These are phyloP conservation scores for Colletotrichum lindemuthianum DNA, from an alignment of 2,329 filamentous ascomycete species.

Conservation along the genomic window DNA sequence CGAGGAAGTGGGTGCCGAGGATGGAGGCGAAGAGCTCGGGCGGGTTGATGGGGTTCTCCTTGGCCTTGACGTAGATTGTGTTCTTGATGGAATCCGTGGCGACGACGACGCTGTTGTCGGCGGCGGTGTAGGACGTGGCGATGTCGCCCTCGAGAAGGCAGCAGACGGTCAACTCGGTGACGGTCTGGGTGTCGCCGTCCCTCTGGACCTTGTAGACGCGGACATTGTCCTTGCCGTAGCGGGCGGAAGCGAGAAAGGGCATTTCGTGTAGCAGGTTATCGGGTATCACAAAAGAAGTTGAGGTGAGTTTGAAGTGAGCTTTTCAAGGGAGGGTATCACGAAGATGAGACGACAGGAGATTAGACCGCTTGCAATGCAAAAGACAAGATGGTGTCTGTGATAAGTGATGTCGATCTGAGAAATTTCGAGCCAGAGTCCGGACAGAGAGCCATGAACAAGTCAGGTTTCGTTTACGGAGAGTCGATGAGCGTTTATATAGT, in stretches of 20 bases:
- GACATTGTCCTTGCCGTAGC: conserved; percentile 97
- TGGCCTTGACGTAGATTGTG: conserved; percentile 93
- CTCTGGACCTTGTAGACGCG: conserved; percentile 94
- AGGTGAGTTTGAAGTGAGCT: not conserved
- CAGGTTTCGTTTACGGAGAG: not conserved
- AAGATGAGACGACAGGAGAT: conserved; percentile 1
- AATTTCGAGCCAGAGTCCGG: conserved; percentile 10
- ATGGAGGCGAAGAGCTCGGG: conserved; percentile 91
- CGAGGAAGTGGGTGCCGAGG: conserved; percentile 87
- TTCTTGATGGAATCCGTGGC: conserved; percentile 99
- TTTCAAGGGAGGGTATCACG: conserved; percentile 16
- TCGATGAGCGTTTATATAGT: conserved; percentile 25
- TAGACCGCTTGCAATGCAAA: not conserved
- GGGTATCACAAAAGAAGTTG: too few relatives aligned
- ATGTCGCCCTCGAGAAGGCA: conserved; percentile 94
- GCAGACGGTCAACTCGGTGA: conserved; percentile 95
- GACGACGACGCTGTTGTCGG: conserved; percentile 94
- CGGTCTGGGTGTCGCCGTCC: conserved; percentile 82
- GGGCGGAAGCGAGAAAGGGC: conserved; percentile 70
- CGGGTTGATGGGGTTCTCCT: conserved; percentile 90
- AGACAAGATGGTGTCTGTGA: not conserved
- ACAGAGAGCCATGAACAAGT: conserved; percentile 13
- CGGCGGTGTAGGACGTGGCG: conserved; percentile 86
- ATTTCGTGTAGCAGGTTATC: conserved; percentile 42
- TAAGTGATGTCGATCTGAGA: not conserved